Evolutionary conservation across 352 stramenopile species (phyloP).

Genomic region (Vaucheria bursata): DNA sequence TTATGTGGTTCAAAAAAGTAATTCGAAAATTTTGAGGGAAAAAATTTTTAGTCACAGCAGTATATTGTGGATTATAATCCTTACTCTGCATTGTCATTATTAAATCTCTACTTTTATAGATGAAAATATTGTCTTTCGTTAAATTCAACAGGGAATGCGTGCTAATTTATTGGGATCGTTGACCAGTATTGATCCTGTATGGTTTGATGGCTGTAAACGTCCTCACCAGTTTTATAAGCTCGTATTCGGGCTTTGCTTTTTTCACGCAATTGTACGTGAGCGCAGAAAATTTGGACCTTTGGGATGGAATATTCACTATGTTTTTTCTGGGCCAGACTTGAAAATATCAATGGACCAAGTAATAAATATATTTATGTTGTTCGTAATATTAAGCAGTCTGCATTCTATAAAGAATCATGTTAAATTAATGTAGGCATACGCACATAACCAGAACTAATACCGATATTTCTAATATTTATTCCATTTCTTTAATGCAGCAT

Average conservation of each 20-base stretch:
- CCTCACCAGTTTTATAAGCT: conserved; percentile 56
- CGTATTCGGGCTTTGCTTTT: conserved; percentile 83
- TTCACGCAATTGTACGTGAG: conserved; percentile 83
- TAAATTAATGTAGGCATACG: too few relatives aligned
- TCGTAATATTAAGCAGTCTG: too few relatives aligned
- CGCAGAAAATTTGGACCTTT: conserved; percentile 81
- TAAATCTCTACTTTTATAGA: too few relatives aligned
- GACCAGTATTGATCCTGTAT: conserved; percentile 44
- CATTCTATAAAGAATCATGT: too few relatives aligned
- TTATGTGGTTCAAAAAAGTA: too few relatives aligned
- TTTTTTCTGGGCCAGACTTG: conserved; percentile 85
- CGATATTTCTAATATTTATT: not conserved
- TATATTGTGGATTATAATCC: too few relatives aligned
- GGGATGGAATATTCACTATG: conserved; percentile 90
- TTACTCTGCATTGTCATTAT: too few relatives aligned
- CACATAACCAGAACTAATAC: too few relatives aligned
- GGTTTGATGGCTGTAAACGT: conserved; percentile 32
- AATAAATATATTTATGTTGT: too few relatives aligned
- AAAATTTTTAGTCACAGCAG: too few relatives aligned
- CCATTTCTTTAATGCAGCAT: not conserved
- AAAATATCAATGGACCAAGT: conserved; percentile 58
- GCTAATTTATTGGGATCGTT: conserved; percentile 82
- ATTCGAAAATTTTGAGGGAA: too few relatives aligned
- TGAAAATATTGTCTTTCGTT: too few relatives aligned
- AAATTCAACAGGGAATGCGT: conserved; percentile 66